Evolutionary conservation across 1,284 basidiomycete species (phyloP), one percentile per base, ranked within the genome.

Genomic region (Amylostereum chailletii): DNA sequence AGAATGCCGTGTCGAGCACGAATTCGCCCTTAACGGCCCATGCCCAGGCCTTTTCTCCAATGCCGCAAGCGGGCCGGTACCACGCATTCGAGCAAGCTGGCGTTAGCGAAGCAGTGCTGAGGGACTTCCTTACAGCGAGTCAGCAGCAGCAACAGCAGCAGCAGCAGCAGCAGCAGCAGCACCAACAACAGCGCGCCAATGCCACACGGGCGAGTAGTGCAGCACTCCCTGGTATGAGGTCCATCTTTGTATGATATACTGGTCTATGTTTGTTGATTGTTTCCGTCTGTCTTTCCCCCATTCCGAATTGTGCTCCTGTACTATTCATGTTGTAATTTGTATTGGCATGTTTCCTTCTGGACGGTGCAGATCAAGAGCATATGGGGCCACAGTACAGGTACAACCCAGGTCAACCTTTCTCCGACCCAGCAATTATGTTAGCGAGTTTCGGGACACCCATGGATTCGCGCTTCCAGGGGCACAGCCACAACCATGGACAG

Each of bases 361-460:
- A 53, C 63, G 65, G 66, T 52, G 57, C 60, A 64, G 67, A 69
- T 55, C 58, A 60, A 51, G 63, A 50, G 34, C 54, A 53, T 38
- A 41, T 32, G 30, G 55, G 53, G 45, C 46, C 62, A 42, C 60
- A 62, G 48, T 70, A 67, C 57, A 65, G 65, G 43, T 71, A 69
- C 54, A 56, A 63, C 53, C 55, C 64, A 41, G 60, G 57, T 47
- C 72, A 74, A 50, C 74, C 74, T 34, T 89, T 87, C 65, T 73
- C 70, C 55, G 86, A 90, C 59, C 86, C 87, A 45, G 86, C 87
- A 11, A 90, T 90, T 51, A 88, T 90, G 85, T 84, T 86, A 42
- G 83, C 83, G 33, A 75, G 79, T 53, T 74, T 86, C 61, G 68
- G 72, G 5, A 69, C 75, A 26, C 67, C 72, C 4, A 54, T 62